Percentiles rank a stretch among this genome's conserved stretches.
These are phyloP conservation scores for Actinomucor elegans DNA, from an alignment of 371 early-diverging fungal genomes.

Conservation along the genomic window DNA sequence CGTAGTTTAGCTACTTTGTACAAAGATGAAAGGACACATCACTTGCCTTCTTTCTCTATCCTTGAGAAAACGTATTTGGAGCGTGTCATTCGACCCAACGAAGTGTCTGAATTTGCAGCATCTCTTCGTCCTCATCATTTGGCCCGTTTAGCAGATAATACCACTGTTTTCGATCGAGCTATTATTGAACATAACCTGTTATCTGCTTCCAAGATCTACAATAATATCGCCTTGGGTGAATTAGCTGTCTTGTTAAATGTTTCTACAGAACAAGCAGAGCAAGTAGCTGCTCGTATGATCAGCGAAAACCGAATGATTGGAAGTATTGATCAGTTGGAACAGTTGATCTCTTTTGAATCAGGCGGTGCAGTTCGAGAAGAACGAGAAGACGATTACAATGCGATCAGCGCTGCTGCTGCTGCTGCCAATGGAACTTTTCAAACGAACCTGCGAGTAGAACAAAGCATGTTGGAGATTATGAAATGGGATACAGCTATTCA, in stretches of 20 bases:
- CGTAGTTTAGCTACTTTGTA: constrained; percentile 89
- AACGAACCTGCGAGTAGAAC: constrained; percentile 34
- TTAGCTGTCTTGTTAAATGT: constrained; percentile 79
- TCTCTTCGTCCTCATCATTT: constrained; percentile 81
- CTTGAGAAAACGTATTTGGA: constrained; percentile 92
- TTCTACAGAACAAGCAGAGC: constrained; percentile 80
- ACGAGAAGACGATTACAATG: constrained; percentile 20
- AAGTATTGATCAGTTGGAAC: constrained; percentile 88
- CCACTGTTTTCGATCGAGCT: constrained; percentile 89
- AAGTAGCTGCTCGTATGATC: constrained; percentile 85
- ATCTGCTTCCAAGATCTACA: constrained; percentile 84
- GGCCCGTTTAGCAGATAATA: constrained; percentile 65
- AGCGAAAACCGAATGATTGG: constrained; percentile 86
- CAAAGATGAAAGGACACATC: constrained; percentile 85
- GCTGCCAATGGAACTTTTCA: constrained; percentile 32
- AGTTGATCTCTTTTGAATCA: constrained; percentile 82
- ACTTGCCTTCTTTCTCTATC: constrained; percentile 66
- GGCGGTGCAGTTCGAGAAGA: constrained; percentile 42
- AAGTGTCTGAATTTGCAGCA: constrained; percentile 77
- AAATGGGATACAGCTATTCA: constrained; percentile 68
- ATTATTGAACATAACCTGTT: constrained; percentile 94
- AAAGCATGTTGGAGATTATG: constrained; percentile 47
- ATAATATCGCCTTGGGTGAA: constrained; percentile 84
- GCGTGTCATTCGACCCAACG: constrained; percentile 74
- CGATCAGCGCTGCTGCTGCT: constrained; percentile 31